Evolutionary conservation across 2,329 filamentous ascomycete genomes (phyloP).

Genomic region (Ciborinia camelliae): DNA sequence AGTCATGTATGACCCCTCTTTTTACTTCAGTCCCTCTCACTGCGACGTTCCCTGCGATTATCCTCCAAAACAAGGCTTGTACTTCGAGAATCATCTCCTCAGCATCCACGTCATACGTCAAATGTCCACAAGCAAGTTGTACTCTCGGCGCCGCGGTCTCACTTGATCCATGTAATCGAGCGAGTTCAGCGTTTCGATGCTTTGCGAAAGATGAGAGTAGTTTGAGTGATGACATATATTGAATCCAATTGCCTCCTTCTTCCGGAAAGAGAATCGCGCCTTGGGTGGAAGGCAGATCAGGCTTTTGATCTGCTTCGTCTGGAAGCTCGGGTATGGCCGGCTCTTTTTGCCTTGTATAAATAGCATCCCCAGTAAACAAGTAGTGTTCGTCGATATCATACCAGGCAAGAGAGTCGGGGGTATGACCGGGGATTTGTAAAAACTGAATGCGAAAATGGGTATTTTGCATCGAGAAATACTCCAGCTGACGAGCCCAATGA

Average conservation of each 20-base stretch:
- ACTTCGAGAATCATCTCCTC: constrained; percentile 40
- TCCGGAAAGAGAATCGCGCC: constrained; percentile 41
- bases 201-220: constrained; percentile 39
- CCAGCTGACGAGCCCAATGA: constrained; percentile 42
- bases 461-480: constrained; percentile 32
- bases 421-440: constrained; percentile 43
- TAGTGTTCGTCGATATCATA: constrained; percentile 39
- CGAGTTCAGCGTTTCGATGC: constrained; percentile 35
- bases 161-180: constrained; percentile 27
- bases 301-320: constrained; percentile 22
- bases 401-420: constrained; percentile 11
- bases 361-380: constrained; percentile 46
- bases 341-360: constrained; percentile 40
- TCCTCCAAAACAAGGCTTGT: constrained; percentile 36
- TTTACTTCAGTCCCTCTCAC: constrained; percentile 34
- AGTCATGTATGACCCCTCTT: constrained; percentile 38
- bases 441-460: constrained; percentile 41
- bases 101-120: constrained; percentile 40
- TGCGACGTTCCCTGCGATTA: constrained; percentile 38
- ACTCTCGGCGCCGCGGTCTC: constrained; percentile 27
- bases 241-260: constrained; percentile 40
- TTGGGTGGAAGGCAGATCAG: constrained; percentile 25
- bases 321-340: constrained; percentile 36
- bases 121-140: constrained; percentile 39
- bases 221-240: constrained; percentile 40